Base-by-base conservation (phyloP, 2,329 filamentous ascomycete species). In the Lasiodiplodia sp. region DNA sequence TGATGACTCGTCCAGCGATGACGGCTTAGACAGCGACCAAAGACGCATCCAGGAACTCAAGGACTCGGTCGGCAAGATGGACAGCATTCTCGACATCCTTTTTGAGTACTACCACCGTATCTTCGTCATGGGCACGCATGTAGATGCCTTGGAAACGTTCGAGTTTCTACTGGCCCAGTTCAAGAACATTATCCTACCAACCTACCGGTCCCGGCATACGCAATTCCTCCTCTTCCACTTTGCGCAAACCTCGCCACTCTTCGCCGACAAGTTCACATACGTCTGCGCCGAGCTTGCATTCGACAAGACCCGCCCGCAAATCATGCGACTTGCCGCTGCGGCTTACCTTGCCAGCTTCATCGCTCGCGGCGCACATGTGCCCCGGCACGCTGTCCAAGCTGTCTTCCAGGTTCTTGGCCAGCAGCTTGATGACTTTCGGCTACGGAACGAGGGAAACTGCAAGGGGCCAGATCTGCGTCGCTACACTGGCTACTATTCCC, bases 211-310 rank as follows among this genome's bases (percentile, higher is more conserved):
- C 28, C 90, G 96, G 40, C 95, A 98, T 78, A 94, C 94, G 0
- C 96, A 99, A 75, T 99, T 98, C 74, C 87, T 99, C 58, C 87
- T 98, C 63, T 99, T 99, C 81, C 95, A 97, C 80, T 97, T 97
- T 77, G 92, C 92, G 18, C 95, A 99, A 79, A 88, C 87, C 69
- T 92, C 93, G 10, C 90, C 92, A 37, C 86, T 87, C 55, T 88
- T 97, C 58, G 91, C 93, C 69, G 92, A 96, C 75, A 88, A 90
- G 60, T 98, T 98, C 75, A 91, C 92, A 53, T 91, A 91, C 40
- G 91, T 90, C 28, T 91, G 95, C 72, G 87, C 92, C 49, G 86
- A 91, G 70, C 85, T 93, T 28, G 88, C 92, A 51, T 90, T 92
- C 73, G 90, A 93, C 77, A 91, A 90, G 69, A 78, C 80, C 21